Percentiles rank a stretch among this genome's conserved stretches.
These are phyloP conservation scores for Lactarius vividus DNA, from an alignment of 768 basidiomycete genomes.

Conservation along the genomic window DNA sequence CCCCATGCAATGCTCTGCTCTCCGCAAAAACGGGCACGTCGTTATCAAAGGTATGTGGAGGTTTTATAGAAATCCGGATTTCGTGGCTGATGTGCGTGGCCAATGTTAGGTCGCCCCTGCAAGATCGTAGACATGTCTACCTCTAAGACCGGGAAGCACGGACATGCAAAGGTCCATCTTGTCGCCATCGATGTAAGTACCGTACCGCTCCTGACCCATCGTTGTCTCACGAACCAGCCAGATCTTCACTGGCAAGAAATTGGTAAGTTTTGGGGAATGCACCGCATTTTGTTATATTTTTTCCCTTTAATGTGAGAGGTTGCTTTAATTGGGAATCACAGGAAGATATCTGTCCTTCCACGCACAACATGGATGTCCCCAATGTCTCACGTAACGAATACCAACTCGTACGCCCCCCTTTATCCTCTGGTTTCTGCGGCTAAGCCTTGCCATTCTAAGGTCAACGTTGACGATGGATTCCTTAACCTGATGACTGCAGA, in stretches of 20 bases:
- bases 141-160: conserved; percentile 89
- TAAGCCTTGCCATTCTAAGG: conserved; percentile 38
- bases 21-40: conserved; percentile 90
- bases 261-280: conserved; percentile 51
- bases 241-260: conserved; percentile 99
- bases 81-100: background rate
- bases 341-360: conserved; percentile 95
- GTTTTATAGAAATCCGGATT: background rate
- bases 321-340: conserved; percentile 35
- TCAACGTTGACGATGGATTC: conserved; percentile 91
- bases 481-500: conserved; percentile 90
- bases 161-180: conserved; percentile 99
- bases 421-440: background rate
- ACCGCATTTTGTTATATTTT: conserved; percentile 24
- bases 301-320: conserved; percentile 10
- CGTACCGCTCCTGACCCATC: conserved; percentile 7
- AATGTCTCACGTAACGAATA: conserved; percentile 90
- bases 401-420: conserved; percentile 58
- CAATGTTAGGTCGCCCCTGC: conserved; percentile 27
- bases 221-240: conserved; percentile 36
- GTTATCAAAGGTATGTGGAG: conserved; percentile 67
- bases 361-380: conserved; percentile 99
- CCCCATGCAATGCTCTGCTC: conserved; percentile 95
- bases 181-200: conserved; percentile 89
- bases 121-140: conserved; percentile 31